Evolutionary conservation across 1,284 basidiomycete species (phyloP).

Genomic region (Ustilago crameri): DNA sequence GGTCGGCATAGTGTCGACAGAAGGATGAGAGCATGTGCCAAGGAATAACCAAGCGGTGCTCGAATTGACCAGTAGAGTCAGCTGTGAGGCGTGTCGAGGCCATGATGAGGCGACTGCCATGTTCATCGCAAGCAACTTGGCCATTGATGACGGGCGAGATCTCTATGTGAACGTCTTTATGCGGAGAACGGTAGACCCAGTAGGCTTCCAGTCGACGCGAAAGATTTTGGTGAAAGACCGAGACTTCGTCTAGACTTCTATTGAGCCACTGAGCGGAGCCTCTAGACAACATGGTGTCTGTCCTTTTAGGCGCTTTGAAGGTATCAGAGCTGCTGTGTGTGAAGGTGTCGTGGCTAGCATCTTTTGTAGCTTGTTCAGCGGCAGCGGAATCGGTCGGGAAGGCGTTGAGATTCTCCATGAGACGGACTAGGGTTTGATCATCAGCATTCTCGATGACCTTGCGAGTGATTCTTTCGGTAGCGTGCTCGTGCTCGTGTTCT

Average conservation of each 20-base stretch:
- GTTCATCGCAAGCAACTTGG: constrained; percentile 15
- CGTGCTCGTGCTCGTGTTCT: constrained; percentile 5
- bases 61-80: constrained; percentile 35
- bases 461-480: constrained; percentile 35
- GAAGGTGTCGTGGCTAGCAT: neutral
- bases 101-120: constrained; percentile 27
- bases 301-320: constrained; percentile 12
- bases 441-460: constrained; percentile 45
- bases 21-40: constrained; percentile 54
- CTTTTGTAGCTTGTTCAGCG: constrained; percentile 19
- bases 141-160: constrained; percentile 47
- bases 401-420: constrained; percentile 50
- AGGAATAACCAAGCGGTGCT: constrained; percentile 40
- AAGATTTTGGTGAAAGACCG: constrained; percentile 49
- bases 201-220: constrained; percentile 48
- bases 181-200: constrained; percentile 55
- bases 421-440: constrained; percentile 45
- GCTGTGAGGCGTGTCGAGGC: constrained; percentile 43
- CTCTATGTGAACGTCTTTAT: constrained; percentile 50
- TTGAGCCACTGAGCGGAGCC: constrained; percentile 50
- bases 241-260: constrained; percentile 50
- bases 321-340: neutral
- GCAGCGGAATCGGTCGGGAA: constrained; percentile 50
- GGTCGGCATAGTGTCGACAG: constrained; percentile 29
- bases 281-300: constrained; percentile 30